Percentiles rank a stretch among this genome's conserved stretches.
Evolutionary conservation across 257 asterid genomes (phyloP).

Genomic region (Nicotiana tabacum): DNA sequence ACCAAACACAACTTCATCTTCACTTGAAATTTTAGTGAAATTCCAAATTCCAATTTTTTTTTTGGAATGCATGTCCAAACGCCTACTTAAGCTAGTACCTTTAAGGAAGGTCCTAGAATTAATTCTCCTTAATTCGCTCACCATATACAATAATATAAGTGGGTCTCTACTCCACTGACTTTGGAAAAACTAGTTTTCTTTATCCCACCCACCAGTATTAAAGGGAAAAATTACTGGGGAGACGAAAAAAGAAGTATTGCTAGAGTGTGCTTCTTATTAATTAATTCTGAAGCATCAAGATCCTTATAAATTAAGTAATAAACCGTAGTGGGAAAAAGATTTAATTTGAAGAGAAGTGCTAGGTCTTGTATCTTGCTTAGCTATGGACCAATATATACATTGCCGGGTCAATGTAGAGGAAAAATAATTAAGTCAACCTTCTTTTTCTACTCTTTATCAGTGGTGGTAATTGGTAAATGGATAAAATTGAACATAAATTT

Average conservation of each 20-base stretch:
- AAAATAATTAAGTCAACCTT: not conserved
- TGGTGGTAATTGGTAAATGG: not conserved
- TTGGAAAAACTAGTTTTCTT: not conserved
- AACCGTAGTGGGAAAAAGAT: not conserved
- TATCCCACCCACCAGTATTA: not conserved
- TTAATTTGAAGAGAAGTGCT: not conserved
- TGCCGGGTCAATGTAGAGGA: not conserved
- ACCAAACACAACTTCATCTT: too few species aligned
- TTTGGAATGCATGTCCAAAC: too few species aligned
- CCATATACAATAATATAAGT: not conserved
- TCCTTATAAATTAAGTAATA: not conserved
- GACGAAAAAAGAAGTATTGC: not conserved
- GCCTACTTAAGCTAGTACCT: not conserved
- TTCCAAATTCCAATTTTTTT: too few species aligned
- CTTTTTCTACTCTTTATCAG: not conserved
- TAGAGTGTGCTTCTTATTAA: not conserved
- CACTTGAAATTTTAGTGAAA: too few species aligned
- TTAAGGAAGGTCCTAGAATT: not conserved
- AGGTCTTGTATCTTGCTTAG: not conserved
- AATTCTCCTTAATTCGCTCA: not conserved
- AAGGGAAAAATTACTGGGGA: not conserved
- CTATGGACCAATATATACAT: not conserved
- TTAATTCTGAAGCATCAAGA: not conserved
- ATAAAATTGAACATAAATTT: not conserved
- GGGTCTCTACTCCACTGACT: not conserved